Conservation (phyloP, 1,284 basidiomycete species). For the Heterobasidion parviporum region DNA sequence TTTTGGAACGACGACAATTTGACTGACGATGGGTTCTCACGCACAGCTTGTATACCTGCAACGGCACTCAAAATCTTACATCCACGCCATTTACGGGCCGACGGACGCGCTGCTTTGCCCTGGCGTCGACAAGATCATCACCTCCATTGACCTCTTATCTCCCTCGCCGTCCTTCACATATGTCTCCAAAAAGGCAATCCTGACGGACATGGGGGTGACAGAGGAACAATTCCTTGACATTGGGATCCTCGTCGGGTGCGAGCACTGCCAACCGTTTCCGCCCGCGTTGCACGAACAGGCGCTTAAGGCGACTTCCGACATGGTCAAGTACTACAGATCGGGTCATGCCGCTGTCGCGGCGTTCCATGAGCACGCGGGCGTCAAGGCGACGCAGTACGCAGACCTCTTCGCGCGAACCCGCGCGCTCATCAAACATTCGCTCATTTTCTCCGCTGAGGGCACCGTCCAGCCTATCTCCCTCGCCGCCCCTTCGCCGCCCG, state of each 20-base stretch:
- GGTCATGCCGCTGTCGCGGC: constrained; percentile 77
- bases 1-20: not conserved
- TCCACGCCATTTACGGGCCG: constrained; percentile 90
- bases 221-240: constrained; percentile 96
- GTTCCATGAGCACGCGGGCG: constrained; percentile 70
- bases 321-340: constrained; percentile 85
- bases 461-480: constrained; percentile 84
- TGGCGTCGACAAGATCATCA: constrained; percentile 88
- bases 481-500: constrained; percentile 38
- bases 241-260: constrained; percentile 87
- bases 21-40: too few species aligned
- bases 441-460: constrained; percentile 90
- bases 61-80: constrained; percentile 88
- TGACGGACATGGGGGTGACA: constrained; percentile 68
- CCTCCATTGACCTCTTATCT: constrained; percentile 70
- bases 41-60: constrained; percentile 86
- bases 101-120: constrained; percentile 89
- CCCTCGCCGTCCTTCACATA: constrained; percentile 72
- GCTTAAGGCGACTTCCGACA: constrained; percentile 79
- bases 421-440: constrained; percentile 87
- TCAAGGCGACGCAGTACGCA: constrained; percentile 69
- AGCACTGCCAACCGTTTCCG: constrained; percentile 82
- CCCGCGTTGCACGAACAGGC: constrained; percentile 74
- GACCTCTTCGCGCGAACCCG: constrained; percentile 90
- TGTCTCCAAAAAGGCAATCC: constrained; percentile 73